Base-by-base conservation (phyloP, 768 basidiomycete species). In the Macrolepiota dolichaula region DNA sequence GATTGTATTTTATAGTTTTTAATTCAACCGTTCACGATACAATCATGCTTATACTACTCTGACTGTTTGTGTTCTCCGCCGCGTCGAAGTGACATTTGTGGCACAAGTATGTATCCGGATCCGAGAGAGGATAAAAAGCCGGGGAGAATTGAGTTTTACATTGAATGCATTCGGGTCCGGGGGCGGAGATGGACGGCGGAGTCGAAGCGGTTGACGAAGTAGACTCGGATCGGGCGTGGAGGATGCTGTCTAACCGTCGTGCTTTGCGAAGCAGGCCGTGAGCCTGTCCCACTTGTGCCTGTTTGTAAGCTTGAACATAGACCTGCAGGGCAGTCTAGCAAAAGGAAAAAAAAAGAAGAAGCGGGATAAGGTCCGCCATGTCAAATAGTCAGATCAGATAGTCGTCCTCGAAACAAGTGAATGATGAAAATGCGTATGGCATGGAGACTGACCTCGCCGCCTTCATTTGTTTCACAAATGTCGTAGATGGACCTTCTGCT, bases 211-310 rank as follows among this genome's bases (percentile, higher is more conserved):
- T 52, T 51, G 64, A 51, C 12, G 52, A 51, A 42, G 66, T 66
- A 27, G 69, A 61, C 36, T 85, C 83, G 49, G 59, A 70, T 62
- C 78, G 81, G 36, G 74, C 69, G 64, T 83, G 83, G 63, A 94
- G 76, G 50, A 92, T 79, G 32, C 77, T 75, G 69, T 98, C 96
- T 19, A 98, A 78, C 17, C 94, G 85, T 17, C 85, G 85, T 7
- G 95, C 95, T 73, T 96, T 96, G 54, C 96, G 91, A 25, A 97
- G 82, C 5, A 96, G 81, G 1, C 86, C 91, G 70, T 96, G 94
- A 1, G 92, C 86, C 66, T 91, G 87, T 12, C 78, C 77, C 2
- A 87, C 76, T 1, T 80, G 78, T 6, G 89, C 87, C 67, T 88
- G 88, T 72, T 98, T 98, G 79, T 94, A 96, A 11, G 84, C 81